Evolutionary conservation across 2,329 filamentous ascomycete species (phyloP).

Genomic region (Hypoxylon sp.): DNA sequence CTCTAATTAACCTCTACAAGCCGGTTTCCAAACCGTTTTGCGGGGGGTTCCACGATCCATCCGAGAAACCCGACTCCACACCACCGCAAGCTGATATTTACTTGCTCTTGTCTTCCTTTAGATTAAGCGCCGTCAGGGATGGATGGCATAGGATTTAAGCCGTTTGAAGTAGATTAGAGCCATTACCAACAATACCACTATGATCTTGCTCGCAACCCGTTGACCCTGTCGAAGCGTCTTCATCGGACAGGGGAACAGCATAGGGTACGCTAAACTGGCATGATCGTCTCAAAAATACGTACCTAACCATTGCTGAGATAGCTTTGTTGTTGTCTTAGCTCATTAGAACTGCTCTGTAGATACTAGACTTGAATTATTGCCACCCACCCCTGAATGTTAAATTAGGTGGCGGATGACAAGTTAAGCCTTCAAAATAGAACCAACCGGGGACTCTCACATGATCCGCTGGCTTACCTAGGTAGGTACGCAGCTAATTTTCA

Average conservation of each 20-base stretch:
- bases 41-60: conserved; percentile 5
- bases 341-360: neutral
- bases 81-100: conserved; percentile 7
- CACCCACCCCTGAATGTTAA: conserved; percentile 12
- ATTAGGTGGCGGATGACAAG: conserved; percentile 11
- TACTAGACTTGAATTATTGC: conserved; percentile 2
- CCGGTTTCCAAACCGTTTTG: conserved; percentile 9
- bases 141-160: neutral
- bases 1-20: conserved; percentile 1
- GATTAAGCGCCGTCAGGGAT: conserved; percentile 8
- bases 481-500: conserved; percentile 1
- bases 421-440: neutral
- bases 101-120: conserved; percentile 7
- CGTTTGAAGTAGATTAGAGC: conserved; percentile 21
- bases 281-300: neutral
- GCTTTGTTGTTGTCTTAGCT: neutral
- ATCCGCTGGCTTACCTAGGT: conserved; percentile 1
- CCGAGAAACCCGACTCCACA: conserved; percentile 16
- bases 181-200: conserved; percentile 9
- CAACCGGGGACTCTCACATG: conserved; percentile 6
- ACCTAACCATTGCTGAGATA: neutral
- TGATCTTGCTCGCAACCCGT: neutral
- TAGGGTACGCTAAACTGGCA: neutral
- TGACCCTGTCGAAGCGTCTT: neutral
- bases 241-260: neutral